Evolutionary conservation across 2,329 filamentous ascomycete genomes (phyloP).

Genomic region (Metarhizium brunneum): DNA sequence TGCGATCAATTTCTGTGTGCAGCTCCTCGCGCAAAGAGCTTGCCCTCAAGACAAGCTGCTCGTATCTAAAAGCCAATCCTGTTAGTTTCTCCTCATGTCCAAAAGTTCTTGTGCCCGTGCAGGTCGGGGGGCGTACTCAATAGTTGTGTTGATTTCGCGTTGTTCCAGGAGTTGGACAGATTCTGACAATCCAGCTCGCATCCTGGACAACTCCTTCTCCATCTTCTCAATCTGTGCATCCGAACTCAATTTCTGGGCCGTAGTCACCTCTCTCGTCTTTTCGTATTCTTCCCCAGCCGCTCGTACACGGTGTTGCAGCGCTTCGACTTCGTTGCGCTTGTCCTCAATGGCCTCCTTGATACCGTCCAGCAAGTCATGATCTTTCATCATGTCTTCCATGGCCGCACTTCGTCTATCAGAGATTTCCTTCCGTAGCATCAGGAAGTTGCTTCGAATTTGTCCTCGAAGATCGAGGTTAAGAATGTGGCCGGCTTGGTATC

Average conservation of each 20-base stretch:
- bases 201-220: slow-evolving; percentile 94
- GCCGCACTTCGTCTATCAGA: slow-evolving; percentile 76
- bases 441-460: slow-evolving; percentile 68
- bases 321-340: slow-evolving; percentile 86
- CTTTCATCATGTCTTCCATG: slow-evolving; percentile 87
- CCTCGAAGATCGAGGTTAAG: slow-evolving; percentile 83
- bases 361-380: slow-evolving; percentile 85
- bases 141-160: slow-evolving; percentile 90
- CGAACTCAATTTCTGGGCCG: slow-evolving; percentile 75
- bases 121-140: slow-evolving; percentile 59
- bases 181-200: slow-evolving; percentile 75
- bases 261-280: slow-evolving; percentile 78
- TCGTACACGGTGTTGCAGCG: slow-evolving; percentile 76
- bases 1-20: slow-evolving; percentile 93
- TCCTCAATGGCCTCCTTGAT: slow-evolving; percentile 97
- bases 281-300: slow-evolving; percentile 91
- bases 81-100: background rate
- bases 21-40: slow-evolving; percentile 86
- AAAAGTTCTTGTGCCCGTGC: background rate
- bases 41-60: slow-evolving; percentile 79
- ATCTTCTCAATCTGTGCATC: slow-evolving; percentile 97
- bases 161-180: slow-evolving; percentile 89
- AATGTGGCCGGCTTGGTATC: slow-evolving; percentile 83
- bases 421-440: slow-evolving; percentile 76
- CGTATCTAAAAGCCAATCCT: slow-evolving; percentile 53